These are phyloP conservation scores for Spiromastix sp. DNA, from an alignment of 2,329 filamentous ascomycete species.

Conservation along the genomic window DNA sequence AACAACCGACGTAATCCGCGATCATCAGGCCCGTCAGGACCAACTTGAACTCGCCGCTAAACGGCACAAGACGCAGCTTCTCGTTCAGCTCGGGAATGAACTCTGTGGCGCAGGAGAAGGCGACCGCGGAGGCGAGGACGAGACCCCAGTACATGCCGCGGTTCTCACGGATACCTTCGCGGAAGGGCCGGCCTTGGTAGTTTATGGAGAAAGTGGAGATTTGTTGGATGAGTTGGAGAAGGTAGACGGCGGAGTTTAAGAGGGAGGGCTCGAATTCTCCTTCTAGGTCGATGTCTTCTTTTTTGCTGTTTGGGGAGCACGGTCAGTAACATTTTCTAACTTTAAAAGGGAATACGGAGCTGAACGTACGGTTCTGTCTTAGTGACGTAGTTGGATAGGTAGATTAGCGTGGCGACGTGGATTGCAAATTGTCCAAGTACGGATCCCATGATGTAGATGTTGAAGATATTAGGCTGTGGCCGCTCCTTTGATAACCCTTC, in stretches of 20 bases:
- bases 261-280: slow-evolving; percentile 89
- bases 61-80: slow-evolving; percentile 84
- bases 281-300: slow-evolving; percentile 70
- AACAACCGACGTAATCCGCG: slow-evolving; percentile 79
- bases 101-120: slow-evolving; percentile 90
- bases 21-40: slow-evolving; percentile 80
- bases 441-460: slow-evolving; percentile 95
- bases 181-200: slow-evolving; percentile 96
- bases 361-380: slow-evolving; percentile 66
- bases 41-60: slow-evolving; percentile 76
- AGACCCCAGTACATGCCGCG: slow-evolving; percentile 98
- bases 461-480: slow-evolving; percentile 97
- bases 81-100: slow-evolving; percentile 93
- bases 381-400: slow-evolving; percentile 83
- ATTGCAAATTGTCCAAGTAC: slow-evolving; percentile 95
- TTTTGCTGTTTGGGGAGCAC: slow-evolving; percentile 31
- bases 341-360: neutral
- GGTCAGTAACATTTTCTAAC: too few species aligned
- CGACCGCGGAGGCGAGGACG: slow-evolving; percentile 75
- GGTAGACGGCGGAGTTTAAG: slow-evolving; percentile 92
- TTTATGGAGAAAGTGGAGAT: slow-evolving; percentile 99
- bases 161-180: slow-evolving; percentile 90
- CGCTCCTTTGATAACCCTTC: slow-evolving; percentile 94
- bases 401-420: slow-evolving; percentile 88
- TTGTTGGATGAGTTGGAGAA: slow-evolving; percentile 95